Evolutionary conservation across 768 basidiomycete genomes (phyloP).

Genomic region (Boletus sp.): DNA sequence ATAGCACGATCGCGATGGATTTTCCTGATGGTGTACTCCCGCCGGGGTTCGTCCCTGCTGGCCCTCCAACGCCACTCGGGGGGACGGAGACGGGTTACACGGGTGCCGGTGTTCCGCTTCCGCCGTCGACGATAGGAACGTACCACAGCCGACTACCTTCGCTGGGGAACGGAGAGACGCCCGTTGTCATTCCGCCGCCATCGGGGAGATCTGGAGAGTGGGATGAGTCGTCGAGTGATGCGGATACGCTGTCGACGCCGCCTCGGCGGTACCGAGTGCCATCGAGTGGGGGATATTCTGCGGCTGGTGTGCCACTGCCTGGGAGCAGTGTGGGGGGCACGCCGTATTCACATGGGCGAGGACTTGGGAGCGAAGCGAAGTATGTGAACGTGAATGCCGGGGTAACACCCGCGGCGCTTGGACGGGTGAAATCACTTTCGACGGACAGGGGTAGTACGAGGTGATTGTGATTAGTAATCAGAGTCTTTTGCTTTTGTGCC

Average conservation of each 20-base stretch:
- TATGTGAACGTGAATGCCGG: constrained; percentile 20
- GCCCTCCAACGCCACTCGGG: constrained; percentile 16
- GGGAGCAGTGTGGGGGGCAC: constrained; percentile 10
- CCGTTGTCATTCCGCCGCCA: constrained; percentile 32
- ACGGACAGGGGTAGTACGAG: constrained; percentile 14
- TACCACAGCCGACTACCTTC: constrained; percentile 26
- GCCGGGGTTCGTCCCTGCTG: constrained; percentile 37
- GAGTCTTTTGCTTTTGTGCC: not conserved
- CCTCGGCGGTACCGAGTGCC: constrained; percentile 20
- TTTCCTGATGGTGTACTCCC: constrained; percentile 32
- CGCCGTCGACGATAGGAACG: constrained; percentile 28
- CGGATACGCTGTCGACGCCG: constrained; percentile 37
- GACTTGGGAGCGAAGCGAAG: constrained; percentile 10
- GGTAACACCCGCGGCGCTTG: constrained; percentile 24
- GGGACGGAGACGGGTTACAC: constrained; percentile 21
- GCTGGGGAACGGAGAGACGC: not conserved
- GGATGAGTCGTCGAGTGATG: constrained; percentile 33
- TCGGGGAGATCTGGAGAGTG: constrained; percentile 24
- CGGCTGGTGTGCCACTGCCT: constrained; percentile 11
- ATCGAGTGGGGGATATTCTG: constrained; percentile 19
- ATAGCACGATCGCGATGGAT: constrained; percentile 22
- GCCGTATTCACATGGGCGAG: constrained; percentile 20
- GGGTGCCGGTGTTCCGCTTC: constrained; percentile 32
- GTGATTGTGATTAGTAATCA: constrained; percentile 19
- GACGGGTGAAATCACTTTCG: constrained; percentile 18